Base-by-base conservation (phyloP, 129 eudicot genomes). In the Tagetes erecta region DNA sequence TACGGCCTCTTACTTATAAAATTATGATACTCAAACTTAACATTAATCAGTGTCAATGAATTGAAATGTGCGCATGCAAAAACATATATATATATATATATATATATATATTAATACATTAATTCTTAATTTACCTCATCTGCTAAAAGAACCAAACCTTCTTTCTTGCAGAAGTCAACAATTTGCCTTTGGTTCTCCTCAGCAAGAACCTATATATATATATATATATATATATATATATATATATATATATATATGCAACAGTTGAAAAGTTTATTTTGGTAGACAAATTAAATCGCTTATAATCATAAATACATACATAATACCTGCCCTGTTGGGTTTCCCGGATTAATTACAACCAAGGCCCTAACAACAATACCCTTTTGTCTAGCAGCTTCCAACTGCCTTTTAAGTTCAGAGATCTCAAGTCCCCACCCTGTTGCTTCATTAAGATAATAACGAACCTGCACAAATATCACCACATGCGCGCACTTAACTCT, bases 371-470 rank as follows among this genome's bases (percentile, higher is more conserved):
- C 94, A 64, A 68, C 76, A 50, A 80, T 81, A 44, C 96, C 99
- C 72, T 88, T 84, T 59, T 90, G 87, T 80, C 79, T 82, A 30
- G 94, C 97, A 73, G 82, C 71, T 66, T 91, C 88, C 77, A 95
- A 77, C 72, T 95, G 99, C 40, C 77, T 85, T 77, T 85, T 85
- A 64, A 95, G 91, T 69, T 95, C 96, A 42, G 88, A 78, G 35
- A 89, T 64, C 82, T 95, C 97, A 51, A 91, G 67, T 30, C 97
- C 96, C 99, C 97, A 95, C 6, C 99, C 97, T 5, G 86, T 88
- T 83, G 88, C 90, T 87, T 95, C 99, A 60, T 95, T 88, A 47
- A 95, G 99, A 77, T 91, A 95, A 82, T 95, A 91, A 70, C 94
- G 97, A 49, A 95, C 96, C 99, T 95, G 85, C 75, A 66, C 27